phyloP scores from a whole-genome alignment of 2,329 filamentous ascomycete genomes.

The Acrocalymma vagum region DNA sequence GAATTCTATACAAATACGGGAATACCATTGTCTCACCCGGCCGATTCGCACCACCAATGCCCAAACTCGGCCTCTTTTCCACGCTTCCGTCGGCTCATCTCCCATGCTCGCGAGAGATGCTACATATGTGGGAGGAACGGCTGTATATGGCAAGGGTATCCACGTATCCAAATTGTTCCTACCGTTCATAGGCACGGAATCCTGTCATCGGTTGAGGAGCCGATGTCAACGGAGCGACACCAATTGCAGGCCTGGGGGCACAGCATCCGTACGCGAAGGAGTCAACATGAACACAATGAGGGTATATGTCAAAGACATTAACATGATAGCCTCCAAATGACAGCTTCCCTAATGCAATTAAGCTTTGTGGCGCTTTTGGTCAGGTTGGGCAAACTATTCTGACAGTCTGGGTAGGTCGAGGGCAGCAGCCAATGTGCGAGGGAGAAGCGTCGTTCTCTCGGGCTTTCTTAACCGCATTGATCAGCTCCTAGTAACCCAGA shows the following conservation, averaged over 20 bases:
- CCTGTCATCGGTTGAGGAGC: constrained; percentile 13
- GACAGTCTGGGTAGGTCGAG: constrained; percentile 1
- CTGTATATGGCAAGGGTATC: constrained; percentile 10
- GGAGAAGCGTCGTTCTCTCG: background rate
- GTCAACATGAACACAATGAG: background rate
- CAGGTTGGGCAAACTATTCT: constrained; percentile 17
- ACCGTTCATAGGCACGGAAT: constrained; percentile 11
- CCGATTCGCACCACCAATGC: no score
- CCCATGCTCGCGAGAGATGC: no score
- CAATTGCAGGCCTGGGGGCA: constrained; percentile 14
- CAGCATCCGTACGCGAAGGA: constrained; percentile 3
- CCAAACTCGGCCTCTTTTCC: no score
- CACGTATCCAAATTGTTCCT: constrained; percentile 8
- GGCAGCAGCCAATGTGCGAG: constrained; percentile 5
- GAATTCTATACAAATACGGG: no score
- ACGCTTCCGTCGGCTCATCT: no score
- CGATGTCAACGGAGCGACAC: constrained; percentile 15
- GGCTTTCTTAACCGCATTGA: no score
- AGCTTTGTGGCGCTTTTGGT: constrained; percentile 45
- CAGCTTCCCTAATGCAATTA: constrained; percentile 32
- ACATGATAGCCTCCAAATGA: constrained; percentile 25
- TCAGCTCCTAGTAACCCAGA: no score
- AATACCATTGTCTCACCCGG: no score
- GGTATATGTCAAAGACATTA: background rate
- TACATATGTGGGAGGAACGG: no score